Evolutionary conservation across 1,284 basidiomycete species (phyloP).

Genomic region (Pseudozyma pruni): DNA sequence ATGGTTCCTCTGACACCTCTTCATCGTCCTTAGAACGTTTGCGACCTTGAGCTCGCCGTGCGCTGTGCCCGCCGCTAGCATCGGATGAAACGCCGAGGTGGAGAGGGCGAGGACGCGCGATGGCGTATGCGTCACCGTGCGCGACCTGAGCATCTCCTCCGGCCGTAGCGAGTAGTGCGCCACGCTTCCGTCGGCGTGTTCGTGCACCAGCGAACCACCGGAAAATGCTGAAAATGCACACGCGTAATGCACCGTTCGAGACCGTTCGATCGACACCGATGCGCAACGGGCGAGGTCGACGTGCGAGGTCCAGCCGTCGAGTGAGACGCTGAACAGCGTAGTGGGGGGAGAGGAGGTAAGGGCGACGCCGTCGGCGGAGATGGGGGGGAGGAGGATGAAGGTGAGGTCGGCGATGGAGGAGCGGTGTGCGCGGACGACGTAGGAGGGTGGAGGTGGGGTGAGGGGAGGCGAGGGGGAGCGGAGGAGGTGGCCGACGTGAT

Average conservation of each 20-base stretch:
- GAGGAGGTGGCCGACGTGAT: conserved; percentile 20
- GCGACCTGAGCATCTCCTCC: conserved; percentile 26
- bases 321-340: conserved; percentile 17
- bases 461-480: background rate
- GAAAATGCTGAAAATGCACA: conserved; percentile 11
- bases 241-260: conserved; percentile 18
- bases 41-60: conserved; percentile 38
- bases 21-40: conserved; percentile 15
- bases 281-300: conserved; percentile 5
- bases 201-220: conserved; percentile 22
- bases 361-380: conserved; percentile 11
- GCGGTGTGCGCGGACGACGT: conserved; percentile 23
- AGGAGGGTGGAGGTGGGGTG: conserved; percentile 7
- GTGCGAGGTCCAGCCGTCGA: conserved; percentile 21
- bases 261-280: conserved; percentile 15
- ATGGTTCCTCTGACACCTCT: conserved; percentile 10
- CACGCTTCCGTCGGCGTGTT: conserved; percentile 35
- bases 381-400: conserved; percentile 23
- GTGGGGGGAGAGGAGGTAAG: background rate
- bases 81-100: conserved; percentile 13
- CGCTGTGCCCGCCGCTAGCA: conserved; percentile 23
- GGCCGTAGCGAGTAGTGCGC: conserved; percentile 21
- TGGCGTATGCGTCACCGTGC: conserved; percentile 11
- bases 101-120: conserved; percentile 13
- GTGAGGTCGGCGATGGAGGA: conserved; percentile 27